Evolutionary conservation across 2,329 filamentous ascomycete genomes (phyloP), one percentile per base, ranked within the genome.

Genomic region (Arthrobotrys pseudoclavata): DNA sequence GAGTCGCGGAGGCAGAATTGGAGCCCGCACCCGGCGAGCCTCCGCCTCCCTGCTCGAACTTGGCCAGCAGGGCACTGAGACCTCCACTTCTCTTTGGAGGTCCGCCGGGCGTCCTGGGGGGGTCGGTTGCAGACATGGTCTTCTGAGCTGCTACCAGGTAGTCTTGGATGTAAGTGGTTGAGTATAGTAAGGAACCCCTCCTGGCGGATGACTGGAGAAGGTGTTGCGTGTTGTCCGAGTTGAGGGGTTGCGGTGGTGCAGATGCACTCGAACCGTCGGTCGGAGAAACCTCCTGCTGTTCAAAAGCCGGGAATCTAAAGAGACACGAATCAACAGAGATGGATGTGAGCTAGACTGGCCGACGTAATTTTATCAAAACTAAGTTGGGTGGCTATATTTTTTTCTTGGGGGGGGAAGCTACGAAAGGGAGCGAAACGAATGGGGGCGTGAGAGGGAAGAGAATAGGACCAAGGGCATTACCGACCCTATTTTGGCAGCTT

Each of bases 41-140:
- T n/a, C 80, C 70, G 42, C 79, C 79, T 57, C 79, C 76, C 70
- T 78, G 75, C 53, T 81, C 80, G 47, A 81, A 81, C 75, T 80
- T 81, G 53, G 80, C 80, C 15, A 79, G 79, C 7, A 81, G 70
- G 52, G 72, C 77, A 45, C 79, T 81, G 42, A 81, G 79, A 20
- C 80, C 80, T 24, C 79, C 80, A n/a, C 75, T 70, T 37, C 68
- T 47, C 31, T 72, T 78, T 13, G 68, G 68, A 40, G 68, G 50
- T 12, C 76, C 70, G 53, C 76, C 67, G 18, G 80, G 79, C 15
- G 71, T 76, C 52, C 70, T 76, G 2, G 72, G 72, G 18, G 66
- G 66, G 60, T 76, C 72, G 12, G 72, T 37, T n/a, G 79, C 76
- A 62, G 79, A 74, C 60, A 79, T 79, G 40, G 68, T 64, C 61